phyloP scores from a whole-genome alignment of 129 eudicot species.

The Erigeron canadensis region DNA sequence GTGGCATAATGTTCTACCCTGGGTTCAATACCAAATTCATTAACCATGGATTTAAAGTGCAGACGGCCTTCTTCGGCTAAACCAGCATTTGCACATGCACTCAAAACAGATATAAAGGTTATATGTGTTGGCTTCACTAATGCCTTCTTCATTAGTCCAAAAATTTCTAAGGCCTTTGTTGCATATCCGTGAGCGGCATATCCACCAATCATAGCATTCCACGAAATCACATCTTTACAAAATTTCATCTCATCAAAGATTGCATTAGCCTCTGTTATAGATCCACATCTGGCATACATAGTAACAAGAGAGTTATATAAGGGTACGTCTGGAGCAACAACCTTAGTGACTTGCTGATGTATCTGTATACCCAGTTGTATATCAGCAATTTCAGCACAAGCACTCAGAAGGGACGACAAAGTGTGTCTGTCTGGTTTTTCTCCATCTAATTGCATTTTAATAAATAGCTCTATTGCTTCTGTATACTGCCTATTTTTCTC shows the following conservation, averaged over 20 bases:
- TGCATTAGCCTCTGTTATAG: conserved; percentile 54
- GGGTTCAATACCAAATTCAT: conserved; percentile 65
- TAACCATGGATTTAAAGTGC: conserved; percentile 62
- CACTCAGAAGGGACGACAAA: conserved; percentile 64
- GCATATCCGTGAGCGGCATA: conserved; percentile 83
- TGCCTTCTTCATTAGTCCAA: conserved; percentile 57
- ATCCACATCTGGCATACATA: conserved; percentile 87
- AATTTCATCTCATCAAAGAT: conserved; percentile 62
- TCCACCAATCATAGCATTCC: conserved; percentile 88
- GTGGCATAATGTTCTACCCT: conserved; percentile 68
- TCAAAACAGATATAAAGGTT: conserved; percentile 64
- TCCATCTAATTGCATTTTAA: conserved; percentile 58
- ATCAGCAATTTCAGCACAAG: conserved; percentile 54
- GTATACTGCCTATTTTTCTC: conserved; percentile 48
- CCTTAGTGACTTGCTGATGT: conserved; percentile 67
- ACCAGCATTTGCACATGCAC: conserved; percentile 84
- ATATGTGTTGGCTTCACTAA: conserved; percentile 57
- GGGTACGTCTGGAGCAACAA: conserved; percentile 60
- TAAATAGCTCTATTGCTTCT: conserved; percentile 52
- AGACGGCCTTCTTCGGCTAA: conserved; percentile 51
- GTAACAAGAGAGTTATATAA: conserved; percentile 80
- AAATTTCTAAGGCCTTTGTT: conserved; percentile 60
- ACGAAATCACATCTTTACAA: conserved; percentile 57
- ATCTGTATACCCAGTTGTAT: conserved; percentile 63
- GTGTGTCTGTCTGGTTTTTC: conserved; percentile 80